Conservation (phyloP, 257 asterid genomes). For the Penstemon newberryi region DNA sequence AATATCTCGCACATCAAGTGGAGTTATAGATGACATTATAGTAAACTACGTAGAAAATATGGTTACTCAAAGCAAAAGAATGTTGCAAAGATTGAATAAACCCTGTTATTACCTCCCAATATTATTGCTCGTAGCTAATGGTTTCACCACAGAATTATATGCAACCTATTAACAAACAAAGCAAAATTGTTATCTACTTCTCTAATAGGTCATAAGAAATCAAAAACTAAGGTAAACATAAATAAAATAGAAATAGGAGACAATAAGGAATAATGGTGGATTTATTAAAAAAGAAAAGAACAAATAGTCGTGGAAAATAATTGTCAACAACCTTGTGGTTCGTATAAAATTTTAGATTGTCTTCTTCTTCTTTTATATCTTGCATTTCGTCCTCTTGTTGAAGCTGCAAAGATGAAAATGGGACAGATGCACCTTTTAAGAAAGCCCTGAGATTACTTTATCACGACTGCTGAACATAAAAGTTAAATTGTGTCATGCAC, state of each 20-base stretch:
- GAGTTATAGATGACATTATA: not conserved
- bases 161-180: slow-evolving; percentile 34
- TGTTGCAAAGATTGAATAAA: not conserved
- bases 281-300: not conserved
- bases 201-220: slow-evolving; percentile 17
- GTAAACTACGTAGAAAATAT: not conserved
- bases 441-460: slow-evolving; percentile 13
- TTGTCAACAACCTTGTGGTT: slow-evolving; percentile 50
- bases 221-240: slow-evolving; percentile 21
- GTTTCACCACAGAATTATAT: slow-evolving; percentile 33
- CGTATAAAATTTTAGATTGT: slow-evolving; percentile 32
- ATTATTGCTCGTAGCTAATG: slow-evolving; percentile 26
- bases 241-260: not conserved
- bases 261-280: too few species aligned
- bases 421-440: slow-evolving; percentile 25
- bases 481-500: slow-evolving; percentile 24
- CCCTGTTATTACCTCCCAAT: slow-evolving; percentile 30
- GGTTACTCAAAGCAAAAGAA: not conserved
- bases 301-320: slow-evolving; percentile 14
- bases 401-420: slow-evolving; percentile 54
- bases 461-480: slow-evolving; percentile 8
- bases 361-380: slow-evolving; percentile 72
- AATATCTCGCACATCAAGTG: not conserved
- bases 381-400: slow-evolving; percentile 79
- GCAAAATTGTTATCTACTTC: slow-evolving; percentile 20